These are phyloP conservation scores for Pilatotrama ljubarskyi DNA, from an alignment of 768 basidiomycete genomes.

Conservation along the genomic window DNA sequence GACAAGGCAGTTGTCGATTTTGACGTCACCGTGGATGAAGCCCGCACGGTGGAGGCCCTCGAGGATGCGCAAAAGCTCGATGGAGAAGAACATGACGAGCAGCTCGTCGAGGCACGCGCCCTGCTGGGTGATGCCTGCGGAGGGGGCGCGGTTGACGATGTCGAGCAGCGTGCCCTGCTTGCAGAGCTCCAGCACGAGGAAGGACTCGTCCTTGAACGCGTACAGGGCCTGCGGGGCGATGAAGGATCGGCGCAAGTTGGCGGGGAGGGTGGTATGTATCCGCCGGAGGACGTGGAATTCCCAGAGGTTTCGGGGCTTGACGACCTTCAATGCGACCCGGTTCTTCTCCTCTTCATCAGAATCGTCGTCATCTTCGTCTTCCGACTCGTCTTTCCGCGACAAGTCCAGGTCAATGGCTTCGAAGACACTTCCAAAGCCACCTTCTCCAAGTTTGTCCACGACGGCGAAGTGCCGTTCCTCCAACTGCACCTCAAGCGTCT, in stretches of 20 bases:
- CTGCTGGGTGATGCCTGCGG: conserved; percentile 75
- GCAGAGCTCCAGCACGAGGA: conserved; percentile 84
- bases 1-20: conserved; percentile 98
- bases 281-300: conserved; percentile 86
- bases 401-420: conserved; percentile 56
- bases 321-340: conserved; percentile 87
- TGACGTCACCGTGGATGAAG: conserved; percentile 97
- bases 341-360: conserved; percentile 53
- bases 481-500: conserved; percentile 57
- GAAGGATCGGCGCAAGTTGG: conserved; percentile 61
- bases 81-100: conserved; percentile 91
- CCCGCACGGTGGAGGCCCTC: conserved; percentile 80
- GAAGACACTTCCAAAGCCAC: conserved; percentile 97
- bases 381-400: conserved; percentile 46
- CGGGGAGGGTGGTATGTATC: conserved; percentile 68
- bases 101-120: conserved; percentile 88
- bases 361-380: conserved; percentile 46
- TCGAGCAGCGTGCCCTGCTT: conserved; percentile 91
- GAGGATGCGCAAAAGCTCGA: conserved; percentile 82
- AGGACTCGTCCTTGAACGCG: conserved; percentile 86
- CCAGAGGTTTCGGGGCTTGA: conserved; percentile 87
- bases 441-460: conserved; percentile 90
- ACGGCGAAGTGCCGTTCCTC: conserved; percentile 67
- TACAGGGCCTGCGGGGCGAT: conserved; percentile 79
- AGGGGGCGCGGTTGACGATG: conserved; percentile 81